Percentiles rank a stretch among this genome's conserved stretches.
phyloP scores from a whole-genome alignment of 306 rosid genomes.

The Prinsepia uniflora region DNA sequence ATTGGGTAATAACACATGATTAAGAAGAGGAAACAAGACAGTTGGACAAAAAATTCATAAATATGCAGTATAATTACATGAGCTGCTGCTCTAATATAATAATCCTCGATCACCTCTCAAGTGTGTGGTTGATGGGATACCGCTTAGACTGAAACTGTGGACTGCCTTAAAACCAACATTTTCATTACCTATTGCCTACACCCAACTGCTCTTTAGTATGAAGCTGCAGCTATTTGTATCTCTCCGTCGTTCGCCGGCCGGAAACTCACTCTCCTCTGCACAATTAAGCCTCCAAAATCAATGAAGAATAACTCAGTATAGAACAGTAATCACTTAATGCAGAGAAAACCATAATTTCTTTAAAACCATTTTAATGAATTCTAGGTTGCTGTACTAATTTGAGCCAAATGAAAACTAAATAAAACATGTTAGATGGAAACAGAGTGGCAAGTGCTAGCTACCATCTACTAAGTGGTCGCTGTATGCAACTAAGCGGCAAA shows the following conservation, averaged over 20 bases:
- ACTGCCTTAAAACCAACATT: too few relatives aligned
- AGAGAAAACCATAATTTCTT: too few relatives aligned
- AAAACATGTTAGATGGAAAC: slow-evolving; percentile 1
- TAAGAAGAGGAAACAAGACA: not conserved
- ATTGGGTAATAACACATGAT: not conserved
- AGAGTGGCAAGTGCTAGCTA: not conserved
- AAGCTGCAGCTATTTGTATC: slow-evolving; percentile 51
- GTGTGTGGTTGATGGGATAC: slow-evolving; percentile 4
- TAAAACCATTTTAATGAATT: too few relatives aligned
- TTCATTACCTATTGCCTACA: not conserved
- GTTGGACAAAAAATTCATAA: not conserved
- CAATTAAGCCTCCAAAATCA: slow-evolving; percentile 2
- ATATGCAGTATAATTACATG: not conserved
- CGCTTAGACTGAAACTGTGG: not conserved
- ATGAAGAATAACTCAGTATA: not conserved
- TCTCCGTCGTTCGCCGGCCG: slow-evolving; percentile 50
- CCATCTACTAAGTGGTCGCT: not conserved
- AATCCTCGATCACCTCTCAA: not conserved
- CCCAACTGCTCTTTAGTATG: slow-evolving; percentile 12
- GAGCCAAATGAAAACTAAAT: too few relatives aligned
- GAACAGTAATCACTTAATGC: too few relatives aligned
- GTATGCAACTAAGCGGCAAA: not conserved
- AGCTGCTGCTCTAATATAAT: not conserved
- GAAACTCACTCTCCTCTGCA: slow-evolving; percentile 91
- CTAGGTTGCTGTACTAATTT: too few relatives aligned